Conservation (phyloP, 495 filamentous ascomycete species). For the Penicillium parvum region DNA sequence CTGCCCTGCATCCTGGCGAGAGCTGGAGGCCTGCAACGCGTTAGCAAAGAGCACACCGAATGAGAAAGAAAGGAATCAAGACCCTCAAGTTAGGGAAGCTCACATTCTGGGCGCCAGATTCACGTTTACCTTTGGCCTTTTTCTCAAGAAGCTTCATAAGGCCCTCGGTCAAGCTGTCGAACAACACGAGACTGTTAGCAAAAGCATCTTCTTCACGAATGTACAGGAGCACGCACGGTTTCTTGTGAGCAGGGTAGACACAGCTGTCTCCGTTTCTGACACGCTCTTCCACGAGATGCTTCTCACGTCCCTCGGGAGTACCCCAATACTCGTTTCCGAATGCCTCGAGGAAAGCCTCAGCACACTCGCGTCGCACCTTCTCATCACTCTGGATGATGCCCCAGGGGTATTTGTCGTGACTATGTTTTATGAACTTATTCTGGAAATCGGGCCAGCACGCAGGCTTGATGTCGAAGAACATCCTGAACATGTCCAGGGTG, state of each 20-base stretch:
- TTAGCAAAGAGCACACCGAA: neutral
- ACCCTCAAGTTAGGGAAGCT: constrained; percentile 1
- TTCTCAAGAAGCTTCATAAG: constrained; percentile 2
- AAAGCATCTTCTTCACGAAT: too few species aligned
- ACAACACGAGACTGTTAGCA: neutral
- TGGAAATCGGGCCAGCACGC: constrained; percentile 12
- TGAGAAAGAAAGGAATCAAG: neutral
- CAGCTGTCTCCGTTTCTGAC: neutral
- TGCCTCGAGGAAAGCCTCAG: neutral
- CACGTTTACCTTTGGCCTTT: neutral
- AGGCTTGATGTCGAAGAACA: constrained; percentile 16
- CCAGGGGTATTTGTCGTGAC: neutral
- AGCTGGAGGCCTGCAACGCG: neutral
- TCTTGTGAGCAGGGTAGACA: neutral
- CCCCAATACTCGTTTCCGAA: constrained; percentile 2
- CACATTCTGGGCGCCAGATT: neutral
- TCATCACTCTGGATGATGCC: neutral
- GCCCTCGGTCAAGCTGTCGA: constrained; percentile 2
- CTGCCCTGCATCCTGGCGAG: neutral
- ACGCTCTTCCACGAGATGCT: constrained; percentile 1
- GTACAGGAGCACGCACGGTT: neutral
- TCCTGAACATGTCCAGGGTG: constrained; percentile 12
- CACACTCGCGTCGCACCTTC: neutral
- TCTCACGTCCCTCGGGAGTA: neutral
- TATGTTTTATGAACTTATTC: constrained; percentile 2